Evolutionary conservation across 164 flowering plant genomes (phyloP), one percentile per base, ranked within the genome.

Genomic region (Vitis cinerea): DNA sequence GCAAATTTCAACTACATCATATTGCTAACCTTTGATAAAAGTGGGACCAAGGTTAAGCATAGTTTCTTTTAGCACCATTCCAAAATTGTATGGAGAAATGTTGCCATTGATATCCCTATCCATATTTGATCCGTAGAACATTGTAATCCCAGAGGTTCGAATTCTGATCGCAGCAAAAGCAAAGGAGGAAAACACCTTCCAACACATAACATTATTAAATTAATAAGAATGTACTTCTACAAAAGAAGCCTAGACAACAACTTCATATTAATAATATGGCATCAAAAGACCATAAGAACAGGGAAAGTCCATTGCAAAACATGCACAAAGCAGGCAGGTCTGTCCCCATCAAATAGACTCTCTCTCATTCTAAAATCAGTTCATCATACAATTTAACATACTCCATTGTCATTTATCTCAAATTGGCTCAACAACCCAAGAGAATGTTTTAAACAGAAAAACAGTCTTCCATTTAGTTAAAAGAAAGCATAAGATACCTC

Each of bases 11-110:
- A 75, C 57, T 29, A 61, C 59, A 69, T 47, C 13, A 71, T 51
- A 50, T 17, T 16, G 6, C 82, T 66, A 64, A 91, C 99, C 97
- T 91, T 95, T 95, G 68, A 95, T 84, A 80, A 95, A 95, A 67
- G 98, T 91, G 57, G 99, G 99, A 27, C 99, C 99, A 65, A 95
- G 78, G 72, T 75, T 86, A 59, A 95, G 84, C 93, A 95, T 75
- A 13, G 98, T 89, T 81, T 95, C 94, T 79, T 95, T 95, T 63
- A 95, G 79, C 60, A 90, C 81, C 77, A 78, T 72, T 48, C 99
- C 99, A 75, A 88, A 82, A 65, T 80, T 75, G 72, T 88, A 80
- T 50, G 85, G 83, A 30, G 87, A 80, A 47, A 55, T 64, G 63
- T 75, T 76, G 31, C 68, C 71, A 27, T 63, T 67, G 44, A 8